These are phyloP conservation scores for Aspergillus felis DNA, from an alignment of 2,329 filamentous ascomycete genomes.

Conservation along the genomic window DNA sequence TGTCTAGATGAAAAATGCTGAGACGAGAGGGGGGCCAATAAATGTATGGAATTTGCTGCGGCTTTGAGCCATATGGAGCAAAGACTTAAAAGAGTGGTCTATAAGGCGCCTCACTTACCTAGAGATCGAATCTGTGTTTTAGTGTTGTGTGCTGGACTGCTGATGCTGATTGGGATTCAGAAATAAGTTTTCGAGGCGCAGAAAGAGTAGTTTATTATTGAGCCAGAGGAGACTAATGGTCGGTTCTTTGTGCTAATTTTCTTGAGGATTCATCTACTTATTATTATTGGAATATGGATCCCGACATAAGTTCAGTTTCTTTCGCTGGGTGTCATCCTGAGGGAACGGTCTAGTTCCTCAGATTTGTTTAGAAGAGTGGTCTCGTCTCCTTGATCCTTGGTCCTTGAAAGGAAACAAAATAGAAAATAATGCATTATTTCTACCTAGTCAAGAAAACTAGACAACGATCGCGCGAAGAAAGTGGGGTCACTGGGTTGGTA, in stretches of 20 bases:
- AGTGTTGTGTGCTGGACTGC: too few species aligned
- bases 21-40: background rate
- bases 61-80: background rate
- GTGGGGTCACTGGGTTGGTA: background rate
- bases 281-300: background rate
- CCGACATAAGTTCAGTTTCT: background rate
- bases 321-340: background rate
- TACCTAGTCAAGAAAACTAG: background rate
- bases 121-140: background rate
- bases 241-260: background rate
- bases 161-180: background rate
- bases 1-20: background rate
- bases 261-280: background rate
- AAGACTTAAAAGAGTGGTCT: background rate
- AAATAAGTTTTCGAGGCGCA: background rate
- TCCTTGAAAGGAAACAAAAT: background rate
- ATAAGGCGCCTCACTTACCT: background rate
- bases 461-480: background rate
- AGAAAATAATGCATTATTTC: background rate
- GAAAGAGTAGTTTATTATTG: background rate
- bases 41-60: background rate
- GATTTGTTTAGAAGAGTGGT: background rate
- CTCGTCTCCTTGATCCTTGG: background rate
- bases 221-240: too few species aligned
- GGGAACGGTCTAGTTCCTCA: background rate